phyloP scores from a whole-genome alignment of 805 yeast species.

The Lachancea dasiensis region DNA sequence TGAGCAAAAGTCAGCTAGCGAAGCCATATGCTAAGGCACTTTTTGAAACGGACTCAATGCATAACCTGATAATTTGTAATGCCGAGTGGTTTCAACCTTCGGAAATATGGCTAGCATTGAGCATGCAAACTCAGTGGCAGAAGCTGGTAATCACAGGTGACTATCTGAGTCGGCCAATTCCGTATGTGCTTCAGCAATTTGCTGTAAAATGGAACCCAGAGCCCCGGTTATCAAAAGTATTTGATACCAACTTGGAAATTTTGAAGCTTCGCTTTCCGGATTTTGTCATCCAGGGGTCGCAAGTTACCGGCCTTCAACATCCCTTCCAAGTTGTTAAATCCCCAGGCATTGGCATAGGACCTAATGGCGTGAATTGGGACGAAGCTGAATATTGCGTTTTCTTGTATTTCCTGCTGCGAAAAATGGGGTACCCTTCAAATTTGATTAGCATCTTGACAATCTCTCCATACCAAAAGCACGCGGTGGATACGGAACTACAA shows the following conservation, averaged over 20 bases:
- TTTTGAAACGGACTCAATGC: neutral
- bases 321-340: conserved; percentile 3
- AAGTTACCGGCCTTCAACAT: neutral
- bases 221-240: neutral
- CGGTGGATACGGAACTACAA: conserved; percentile 5
- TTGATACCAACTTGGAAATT: conserved; percentile 5
- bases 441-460: conserved; percentile 39
- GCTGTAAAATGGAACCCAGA: neutral
- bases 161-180: neutral
- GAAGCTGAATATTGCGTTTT: conserved; percentile 46
- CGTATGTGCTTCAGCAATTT: conserved; percentile 4
- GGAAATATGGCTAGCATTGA: conserved; percentile 5
- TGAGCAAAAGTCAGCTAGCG: neutral
- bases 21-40: neutral
- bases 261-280: conserved; percentile 1
- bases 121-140: neutral
- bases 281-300: neutral
- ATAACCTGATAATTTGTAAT: conserved; percentile 6
- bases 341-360: conserved; percentile 1
- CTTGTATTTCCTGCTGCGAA: conserved; percentile 41
- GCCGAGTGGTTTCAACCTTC: conserved; percentile 5
- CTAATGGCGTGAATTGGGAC: conserved; percentile 23
- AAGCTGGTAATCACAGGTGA: conserved; percentile 5
- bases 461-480: conserved; percentile 6
- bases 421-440: conserved; percentile 37